A percentile compares a stretch with the other conserved stretches of the same genome.
Conservation (phyloP, 805 yeast species). For the Barnettozyma salicaria region DNA sequence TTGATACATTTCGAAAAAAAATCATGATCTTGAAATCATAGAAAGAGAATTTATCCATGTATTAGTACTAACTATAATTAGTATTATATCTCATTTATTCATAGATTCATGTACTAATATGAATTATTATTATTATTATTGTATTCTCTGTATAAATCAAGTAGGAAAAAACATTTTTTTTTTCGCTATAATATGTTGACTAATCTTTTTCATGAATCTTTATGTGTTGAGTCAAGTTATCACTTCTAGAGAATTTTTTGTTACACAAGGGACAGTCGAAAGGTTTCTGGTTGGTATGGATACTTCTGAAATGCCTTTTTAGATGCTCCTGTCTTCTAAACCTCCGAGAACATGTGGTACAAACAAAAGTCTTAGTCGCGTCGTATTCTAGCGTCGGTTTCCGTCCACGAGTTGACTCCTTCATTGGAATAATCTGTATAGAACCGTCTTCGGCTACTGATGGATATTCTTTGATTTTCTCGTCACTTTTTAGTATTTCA, state of each 20-base stretch:
- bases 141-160: too few relatives aligned
- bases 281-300: slow-evolving; percentile 71
- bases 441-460: slow-evolving; percentile 11
- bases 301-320: slow-evolving; percentile 65
- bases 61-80: too few relatives aligned
- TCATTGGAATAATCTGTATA: slow-evolving; percentile 12
- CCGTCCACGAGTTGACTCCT: slow-evolving; percentile 51
- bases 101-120: too few relatives aligned
- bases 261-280: slow-evolving; percentile 55
- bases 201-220: slow-evolving; percentile 39
- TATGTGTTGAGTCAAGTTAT: slow-evolving; percentile 61
- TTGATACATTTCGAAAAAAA: too few relatives aligned
- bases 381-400: slow-evolving; percentile 59
- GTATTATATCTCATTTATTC: too few relatives aligned
- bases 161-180: too few relatives aligned
- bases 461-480: slow-evolving; percentile 9
- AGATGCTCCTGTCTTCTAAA: slow-evolving; percentile 75
- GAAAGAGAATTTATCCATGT: too few relatives aligned
- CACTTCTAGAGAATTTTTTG: slow-evolving; percentile 61
- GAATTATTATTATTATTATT: too few relatives aligned
- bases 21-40: background rate
- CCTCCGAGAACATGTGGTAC: slow-evolving; percentile 57
- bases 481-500: slow-evolving; percentile 1
- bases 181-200: too few relatives aligned
- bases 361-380: slow-evolving; percentile 49